phyloP scores from a whole-genome alignment of 345 rosid species.

The Aquilaria sinensis region DNA sequence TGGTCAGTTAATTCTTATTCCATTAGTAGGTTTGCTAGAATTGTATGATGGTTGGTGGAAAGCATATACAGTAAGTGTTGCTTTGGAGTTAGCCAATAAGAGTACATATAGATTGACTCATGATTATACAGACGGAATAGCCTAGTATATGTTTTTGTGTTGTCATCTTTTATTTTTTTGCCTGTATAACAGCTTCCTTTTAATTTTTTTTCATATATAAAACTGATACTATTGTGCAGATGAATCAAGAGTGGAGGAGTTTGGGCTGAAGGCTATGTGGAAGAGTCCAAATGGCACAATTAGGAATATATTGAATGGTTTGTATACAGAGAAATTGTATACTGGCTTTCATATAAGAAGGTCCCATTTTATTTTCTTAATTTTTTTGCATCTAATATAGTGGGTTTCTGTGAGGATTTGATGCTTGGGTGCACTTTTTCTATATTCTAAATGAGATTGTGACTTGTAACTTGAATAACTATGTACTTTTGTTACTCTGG shows the following conservation, averaged over 20 bases:
- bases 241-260: conserved; percentile 93
- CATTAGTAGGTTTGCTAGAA: background rate
- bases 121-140: too few species aligned
- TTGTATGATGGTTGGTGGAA: background rate
- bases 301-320: conserved; percentile 92
- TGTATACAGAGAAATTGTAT: conserved; percentile 14
- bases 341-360: conserved; percentile 1
- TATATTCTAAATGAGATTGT: too few species aligned
- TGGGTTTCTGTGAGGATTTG: too few species aligned
- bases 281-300: conserved; percentile 99
- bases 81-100: too few species aligned
- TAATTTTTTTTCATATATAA: background rate
- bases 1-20: conserved; percentile 40
- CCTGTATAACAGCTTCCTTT: background rate
- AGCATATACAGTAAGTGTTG: too few species aligned
- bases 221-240: conserved; percentile 38
- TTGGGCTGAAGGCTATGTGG: conserved; percentile 87
- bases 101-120: too few species aligned
- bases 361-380: background rate
- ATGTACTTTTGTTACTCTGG: too few species aligned
- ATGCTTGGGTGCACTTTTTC: too few species aligned
- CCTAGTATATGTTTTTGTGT: too few species aligned
- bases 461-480: too few species aligned
- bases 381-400: background rate
- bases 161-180: too few species aligned